phyloP scores from a whole-genome alignment of 495 filamentous ascomycete species.

The Hypoxylon lenormandii region DNA sequence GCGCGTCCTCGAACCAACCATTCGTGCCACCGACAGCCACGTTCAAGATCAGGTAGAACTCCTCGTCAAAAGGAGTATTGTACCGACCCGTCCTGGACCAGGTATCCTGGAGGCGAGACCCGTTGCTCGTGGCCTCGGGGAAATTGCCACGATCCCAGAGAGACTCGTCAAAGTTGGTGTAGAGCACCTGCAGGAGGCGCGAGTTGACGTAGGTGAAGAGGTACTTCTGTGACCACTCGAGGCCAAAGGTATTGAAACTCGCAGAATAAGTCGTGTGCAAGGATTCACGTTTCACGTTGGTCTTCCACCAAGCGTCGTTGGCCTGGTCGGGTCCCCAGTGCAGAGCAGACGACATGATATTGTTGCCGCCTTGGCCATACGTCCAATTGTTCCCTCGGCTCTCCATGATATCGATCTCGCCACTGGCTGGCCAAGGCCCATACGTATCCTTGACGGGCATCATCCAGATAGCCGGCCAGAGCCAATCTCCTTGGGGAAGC shows the following conservation, averaged over 20 bases:
- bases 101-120: constrained; percentile 72
- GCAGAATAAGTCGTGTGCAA: constrained; percentile 79
- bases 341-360: constrained; percentile 81
- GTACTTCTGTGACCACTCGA: constrained; percentile 91
- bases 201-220: constrained; percentile 87
- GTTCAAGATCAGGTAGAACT: constrained; percentile 85
- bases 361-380: constrained; percentile 79
- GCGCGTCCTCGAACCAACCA: constrained; percentile 82
- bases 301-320: constrained; percentile 79
- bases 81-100: constrained; percentile 73
- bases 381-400: constrained; percentile 82
- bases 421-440: constrained; percentile 80
- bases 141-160: constrained; percentile 83
- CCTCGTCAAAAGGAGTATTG: constrained; percentile 81
- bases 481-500: constrained; percentile 81
- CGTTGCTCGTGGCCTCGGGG: constrained; percentile 73
- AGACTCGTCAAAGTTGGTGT: constrained; percentile 76
- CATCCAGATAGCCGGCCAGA: constrained; percentile 95
- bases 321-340: constrained; percentile 79
- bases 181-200: constrained; percentile 80
- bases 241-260: constrained; percentile 76
- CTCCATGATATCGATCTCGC: constrained; percentile 88
- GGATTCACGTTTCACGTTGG: constrained; percentile 78
- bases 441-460: constrained; percentile 78
- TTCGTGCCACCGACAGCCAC: constrained; percentile 85